Base-by-base conservation (phyloP, 805 yeast species). In the Spathaspora girioi region DNA sequence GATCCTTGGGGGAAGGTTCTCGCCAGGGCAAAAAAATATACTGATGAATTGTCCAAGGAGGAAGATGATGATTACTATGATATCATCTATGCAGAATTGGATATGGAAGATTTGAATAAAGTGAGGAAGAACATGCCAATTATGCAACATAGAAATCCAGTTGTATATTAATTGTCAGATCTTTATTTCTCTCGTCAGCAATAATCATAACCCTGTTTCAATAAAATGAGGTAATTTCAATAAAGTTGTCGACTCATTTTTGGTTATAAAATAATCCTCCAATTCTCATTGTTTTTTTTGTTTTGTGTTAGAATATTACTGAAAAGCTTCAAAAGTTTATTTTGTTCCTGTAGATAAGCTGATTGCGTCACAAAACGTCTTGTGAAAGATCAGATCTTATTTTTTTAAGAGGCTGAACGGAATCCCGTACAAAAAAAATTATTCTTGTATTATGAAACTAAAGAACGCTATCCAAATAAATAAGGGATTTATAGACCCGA, bases 1-100 rank as follows among this genome's bases (percentile, higher is more conserved):
- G 93, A 88, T 57, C 98, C 99, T 0, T 89, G 96, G 90, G 99
- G 98, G 0, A 76, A 81, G 0, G 75, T 90, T 1, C 54, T 93
- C 3, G 86, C 89, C 1, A 80, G 82, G 44, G 67, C 65, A 14
- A 54, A 56, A 9, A 67, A 59, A 35, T 71, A 68, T 50, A 55
- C 56, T 38, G 74, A 70, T n/a, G 57, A 58, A 2, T 56, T 60
- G 15, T 44, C 41, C 1, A 46, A 38, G 1, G 73, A 69, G 44
- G 53, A 52, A 1, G 71, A 67, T 2, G 75, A 71, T 7, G 77
- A 73, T 51, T 73, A 73, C 49, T 68, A 59, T 51, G 75, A 73
- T 50, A 46, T 73, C 23, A 77, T 84, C 43, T 66, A 76, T 9
- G 96, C 92, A 0, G 94, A 89, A 51, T 70, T 91, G 29, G 89